These are phyloP conservation scores for Pythium vanterpoolii DNA, from an alignment of 352 stramenopile genomes.

Conservation along the genomic window DNA sequence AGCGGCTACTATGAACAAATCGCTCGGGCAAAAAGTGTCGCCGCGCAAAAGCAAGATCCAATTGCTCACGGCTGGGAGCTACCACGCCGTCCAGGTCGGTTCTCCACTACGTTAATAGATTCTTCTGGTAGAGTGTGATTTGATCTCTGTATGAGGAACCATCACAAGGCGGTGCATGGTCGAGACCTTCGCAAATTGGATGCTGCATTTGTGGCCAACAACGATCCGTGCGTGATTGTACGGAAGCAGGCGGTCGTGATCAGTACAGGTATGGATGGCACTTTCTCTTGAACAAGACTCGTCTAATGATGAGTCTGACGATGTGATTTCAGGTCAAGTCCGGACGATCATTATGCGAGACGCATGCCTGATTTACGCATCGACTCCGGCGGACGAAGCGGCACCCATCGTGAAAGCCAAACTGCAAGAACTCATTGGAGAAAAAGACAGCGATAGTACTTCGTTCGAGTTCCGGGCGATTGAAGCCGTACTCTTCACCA, in stretches of 20 bases:
- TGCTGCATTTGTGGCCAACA: conserved; percentile 57
- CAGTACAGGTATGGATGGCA: conserved; percentile 36
- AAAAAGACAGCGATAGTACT: conserved; percentile 16
- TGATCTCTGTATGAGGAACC: neutral
- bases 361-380: conserved; percentile 46
- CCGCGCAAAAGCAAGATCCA: conserved; percentile 13
- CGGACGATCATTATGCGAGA: conserved; percentile 53
- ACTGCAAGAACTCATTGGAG: conserved; percentile 33
- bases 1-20: conserved; percentile 1
- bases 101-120: neutral
- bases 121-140: neutral
- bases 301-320: neutral
- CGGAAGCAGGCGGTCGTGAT: conserved; percentile 66
- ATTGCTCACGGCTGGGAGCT: conserved; percentile 9
- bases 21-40: neutral
- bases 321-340: conserved; percentile 33
- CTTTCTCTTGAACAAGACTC: too few relatives aligned
- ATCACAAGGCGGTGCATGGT: conserved; percentile 43
- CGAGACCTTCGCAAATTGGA: conserved; percentile 72
- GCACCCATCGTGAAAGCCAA: conserved; percentile 44
- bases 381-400: conserved; percentile 35
- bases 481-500: conserved; percentile 33
- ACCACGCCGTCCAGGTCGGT: conserved; percentile 10
- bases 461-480: conserved; percentile 32
- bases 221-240: conserved; percentile 57